Evolutionary conservation across 176 grass and related monocot species (phyloP).

Genomic region (Cenchrus fungigraminus): DNA sequence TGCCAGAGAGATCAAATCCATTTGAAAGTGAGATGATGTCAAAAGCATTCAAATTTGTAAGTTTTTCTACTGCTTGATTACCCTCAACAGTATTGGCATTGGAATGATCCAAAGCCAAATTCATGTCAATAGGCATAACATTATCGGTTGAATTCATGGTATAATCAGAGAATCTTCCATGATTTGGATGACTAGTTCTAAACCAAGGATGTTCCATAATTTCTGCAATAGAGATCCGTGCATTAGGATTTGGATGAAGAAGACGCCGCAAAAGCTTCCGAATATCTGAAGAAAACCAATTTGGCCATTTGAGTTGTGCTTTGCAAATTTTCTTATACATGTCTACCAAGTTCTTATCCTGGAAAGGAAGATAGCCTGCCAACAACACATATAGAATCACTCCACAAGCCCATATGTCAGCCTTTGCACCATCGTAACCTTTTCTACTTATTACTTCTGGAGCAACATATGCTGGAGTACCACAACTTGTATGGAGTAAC

Average conservation of each 20-base stretch:
- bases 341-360: slow-evolving; percentile 80
- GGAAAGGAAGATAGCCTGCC: slow-evolving; percentile 88
- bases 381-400: slow-evolving; percentile 87
- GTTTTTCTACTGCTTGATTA: slow-evolving; percentile 35
- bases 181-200: slow-evolving; percentile 41
- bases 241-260: slow-evolving; percentile 80
- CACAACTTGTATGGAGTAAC: slow-evolving; percentile 84
- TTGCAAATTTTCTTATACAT: slow-evolving; percentile 94
- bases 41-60: slow-evolving; percentile 84
- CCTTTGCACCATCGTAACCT: slow-evolving; percentile 92
- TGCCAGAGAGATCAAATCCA: slow-evolving; percentile 87
- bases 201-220: slow-evolving; percentile 91
- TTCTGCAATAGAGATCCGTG: slow-evolving; percentile 67
- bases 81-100: slow-evolving; percentile 19
- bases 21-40: slow-evolving; percentile 92
- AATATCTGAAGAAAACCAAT: slow-evolving; percentile 72
- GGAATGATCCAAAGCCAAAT: slow-evolving; percentile 9
- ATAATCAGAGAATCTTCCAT: slow-evolving; percentile 29
- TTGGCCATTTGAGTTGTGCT: slow-evolving; percentile 73
- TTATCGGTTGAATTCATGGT: slow-evolving; percentile 3
- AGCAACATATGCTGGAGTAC: slow-evolving; percentile 93
- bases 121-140: slow-evolving; percentile 29
- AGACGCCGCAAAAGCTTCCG: slow-evolving; percentile 63
- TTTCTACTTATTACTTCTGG: slow-evolving; percentile 83
- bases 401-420: slow-evolving; percentile 93